phyloP scores from a whole-genome alignment of 2,329 filamentous ascomycete genomes.

The Xylaria sp. region DNA sequence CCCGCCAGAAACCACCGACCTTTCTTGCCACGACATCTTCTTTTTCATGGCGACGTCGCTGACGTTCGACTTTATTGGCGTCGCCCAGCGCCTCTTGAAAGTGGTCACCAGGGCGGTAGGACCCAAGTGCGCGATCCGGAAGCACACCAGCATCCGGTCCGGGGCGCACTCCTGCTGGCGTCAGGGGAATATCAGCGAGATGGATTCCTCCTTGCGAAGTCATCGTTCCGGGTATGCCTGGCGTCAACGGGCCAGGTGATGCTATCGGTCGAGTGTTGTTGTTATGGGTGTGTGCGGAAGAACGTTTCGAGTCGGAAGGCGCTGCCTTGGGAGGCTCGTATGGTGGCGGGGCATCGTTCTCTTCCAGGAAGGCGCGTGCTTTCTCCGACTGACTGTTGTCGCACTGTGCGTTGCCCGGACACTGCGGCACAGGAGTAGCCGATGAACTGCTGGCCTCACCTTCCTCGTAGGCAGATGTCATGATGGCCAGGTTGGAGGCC shows the following conservation, averaged over 20 bases:
- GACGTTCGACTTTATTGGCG: conserved; percentile 44
- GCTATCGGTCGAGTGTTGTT: conserved; percentile 45
- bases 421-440: conserved; percentile 19
- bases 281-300: conserved; percentile 51
- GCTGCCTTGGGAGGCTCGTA: conserved; percentile 46
- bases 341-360: conserved; percentile 47
- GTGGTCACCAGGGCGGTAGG: conserved; percentile 43
- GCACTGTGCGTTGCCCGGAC: conserved; percentile 29
- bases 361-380: conserved; percentile 36
- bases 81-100: conserved; percentile 38
- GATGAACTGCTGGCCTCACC: conserved; percentile 11
- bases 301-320: conserved; percentile 38
- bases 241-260: conserved; percentile 58
- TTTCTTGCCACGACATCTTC: conserved; percentile 57
- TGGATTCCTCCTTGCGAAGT: conserved; percentile 56
- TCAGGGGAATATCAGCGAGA: conserved; percentile 55
- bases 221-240: conserved; percentile 57
- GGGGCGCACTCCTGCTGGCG: conserved; percentile 34
- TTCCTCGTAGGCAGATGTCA: conserved; percentile 17
- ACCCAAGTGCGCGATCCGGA: conserved; percentile 41
- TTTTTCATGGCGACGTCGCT: conserved; percentile 55
- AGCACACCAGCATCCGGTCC: conserved; percentile 29
- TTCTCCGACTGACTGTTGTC: conserved; percentile 35
- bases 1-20: conserved; percentile 58
- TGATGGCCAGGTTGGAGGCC: conserved; percentile 19